These are phyloP conservation scores for Fusarium drepaniforme DNA, from an alignment of 2,329 filamentous ascomycete species.

Conservation along the genomic window DNA sequence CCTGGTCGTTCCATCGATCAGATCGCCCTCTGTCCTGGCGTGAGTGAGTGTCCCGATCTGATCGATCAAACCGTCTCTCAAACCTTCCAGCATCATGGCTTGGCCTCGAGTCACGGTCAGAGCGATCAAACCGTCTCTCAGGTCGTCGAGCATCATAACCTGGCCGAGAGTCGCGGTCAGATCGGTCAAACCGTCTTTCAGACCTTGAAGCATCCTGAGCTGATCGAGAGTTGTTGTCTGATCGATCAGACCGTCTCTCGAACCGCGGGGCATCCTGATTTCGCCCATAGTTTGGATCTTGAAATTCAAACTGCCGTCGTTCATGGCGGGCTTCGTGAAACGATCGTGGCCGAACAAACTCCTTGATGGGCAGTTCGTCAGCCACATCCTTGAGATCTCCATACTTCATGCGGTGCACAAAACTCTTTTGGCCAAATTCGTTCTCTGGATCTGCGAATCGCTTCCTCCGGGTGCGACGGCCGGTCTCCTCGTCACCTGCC, in stretches of 20 bases:
- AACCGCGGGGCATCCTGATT: neutral
- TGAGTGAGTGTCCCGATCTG: conserved; percentile 5
- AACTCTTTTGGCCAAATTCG: conserved; percentile 65
- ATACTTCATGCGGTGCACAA: conserved; percentile 67
- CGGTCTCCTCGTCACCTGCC: conserved; percentile 48
- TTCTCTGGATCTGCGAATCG: conserved; percentile 65
- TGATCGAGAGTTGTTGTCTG: neutral
- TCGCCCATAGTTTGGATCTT: neutral
- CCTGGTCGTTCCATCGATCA: conserved; percentile 24
- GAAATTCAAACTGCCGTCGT: conserved; percentile 6
- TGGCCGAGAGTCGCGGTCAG: neutral
- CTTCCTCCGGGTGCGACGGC: conserved; percentile 60
- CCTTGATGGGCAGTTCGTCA: conserved; percentile 39
- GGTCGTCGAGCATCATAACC: neutral
- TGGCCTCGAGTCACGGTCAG: neutral
- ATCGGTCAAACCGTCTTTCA: conserved; percentile 8
- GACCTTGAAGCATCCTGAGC: neutral
- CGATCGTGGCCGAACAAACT: conserved; percentile 43
- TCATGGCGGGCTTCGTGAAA: conserved; percentile 31
- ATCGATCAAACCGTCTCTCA: neutral
- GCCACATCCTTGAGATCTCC: conserved; percentile 51
- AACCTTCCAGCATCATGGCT: neutral
- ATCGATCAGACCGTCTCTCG: conserved; percentile 1
- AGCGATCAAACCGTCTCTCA: conserved; percentile 11
- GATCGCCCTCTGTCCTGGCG: conserved; percentile 17